Evolutionary conservation across 805 yeast species (phyloP).

Genomic region (Metschnikowia picachoensis): DNA sequence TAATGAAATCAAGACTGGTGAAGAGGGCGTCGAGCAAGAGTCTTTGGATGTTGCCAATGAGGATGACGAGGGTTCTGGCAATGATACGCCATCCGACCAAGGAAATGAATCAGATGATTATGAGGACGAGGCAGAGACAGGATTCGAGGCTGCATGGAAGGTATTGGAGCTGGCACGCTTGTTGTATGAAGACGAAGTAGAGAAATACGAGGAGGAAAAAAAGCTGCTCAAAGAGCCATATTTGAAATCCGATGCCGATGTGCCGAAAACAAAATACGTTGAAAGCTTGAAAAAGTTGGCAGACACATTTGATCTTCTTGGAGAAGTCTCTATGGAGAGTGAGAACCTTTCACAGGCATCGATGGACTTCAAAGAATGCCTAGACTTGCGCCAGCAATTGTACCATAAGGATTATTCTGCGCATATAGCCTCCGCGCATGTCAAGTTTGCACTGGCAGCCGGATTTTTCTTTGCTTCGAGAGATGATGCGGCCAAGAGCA

Average conservation of each 20-base stretch:
- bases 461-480: conserved; percentile 57
- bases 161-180: conserved; percentile 74
- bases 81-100: conserved; percentile 19
- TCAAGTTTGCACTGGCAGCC: conserved; percentile 71
- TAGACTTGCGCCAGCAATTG: conserved; percentile 50
- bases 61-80: conserved; percentile 12
- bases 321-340: conserved; percentile 86
- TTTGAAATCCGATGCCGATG: conserved; percentile 26
- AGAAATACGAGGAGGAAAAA: conserved; percentile 29
- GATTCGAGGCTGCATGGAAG: conserved; percentile 88
- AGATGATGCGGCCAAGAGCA: conserved; percentile 50
- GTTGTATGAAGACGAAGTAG: conserved; percentile 41
- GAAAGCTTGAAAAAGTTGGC: conserved; percentile 52
- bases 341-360: conserved; percentile 83
- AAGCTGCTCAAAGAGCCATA: conserved; percentile 22
- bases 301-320: conserved; percentile 73
- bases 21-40: conserved; percentile 9
- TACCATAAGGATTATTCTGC: conserved; percentile 49
- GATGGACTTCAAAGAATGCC: conserved; percentile 57
- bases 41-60: conserved; percentile 22
- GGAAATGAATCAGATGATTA: conserved; percentile 17
- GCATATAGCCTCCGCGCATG: conserved; percentile 72
- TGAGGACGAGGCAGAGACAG: conserved; percentile 47
- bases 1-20: conserved; percentile 3
- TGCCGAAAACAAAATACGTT: conserved; percentile 32